Base-by-base conservation (phyloP, 176 grass and related monocot species). In the Aegilops speltoides region DNA sequence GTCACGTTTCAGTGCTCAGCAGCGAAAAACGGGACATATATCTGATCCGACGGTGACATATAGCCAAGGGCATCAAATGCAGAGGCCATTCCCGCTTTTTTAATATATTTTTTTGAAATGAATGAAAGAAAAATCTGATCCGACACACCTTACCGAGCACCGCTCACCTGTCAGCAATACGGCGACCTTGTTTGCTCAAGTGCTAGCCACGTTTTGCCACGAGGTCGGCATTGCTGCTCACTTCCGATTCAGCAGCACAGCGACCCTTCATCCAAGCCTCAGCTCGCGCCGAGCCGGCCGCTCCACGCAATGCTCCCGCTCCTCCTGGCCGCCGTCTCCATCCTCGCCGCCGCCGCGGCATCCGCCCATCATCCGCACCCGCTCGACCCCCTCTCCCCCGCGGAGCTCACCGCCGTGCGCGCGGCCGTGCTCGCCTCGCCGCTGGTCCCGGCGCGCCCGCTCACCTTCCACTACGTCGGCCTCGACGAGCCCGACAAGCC, bases 401-500 rank as follows among this genome's bases (percentile, higher is more conserved):
- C 77, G 0, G 94, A 97, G 85, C 79, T 94, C 41, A 62, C 59
- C 65, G 76, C 56, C 14, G 76, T 89, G 28, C 54, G 82, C 50
- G 31, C 4, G 20, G 64, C 91, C 29, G 80, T 92, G 75, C 74
- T 86, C 2, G 64, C 85, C 46, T 94, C 88, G n/a, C 64, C 69
- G 26, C 71, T 85, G 57, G 80, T 84, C 60, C 41, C 88, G 2
- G 59, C 52, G 22, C 34, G 81, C 56, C 87, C 83, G 3, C 79
- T 91, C 28, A 70, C 86, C 88, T 92, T 94, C 86, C 92, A 97
- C 82, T 97, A 93, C 74, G 87, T 97, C 41, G 93, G 91, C 87
- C 93, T 97, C 50, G 93, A 97, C 82, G 95, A 97, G 82, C 93
- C 93, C 5, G 91, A 95, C 70, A 97, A 97, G 73, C 5, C 41